These are phyloP conservation scores for Malus fusca DNA, from an alignment of 306 rosid genomes.

Conservation along the genomic window DNA sequence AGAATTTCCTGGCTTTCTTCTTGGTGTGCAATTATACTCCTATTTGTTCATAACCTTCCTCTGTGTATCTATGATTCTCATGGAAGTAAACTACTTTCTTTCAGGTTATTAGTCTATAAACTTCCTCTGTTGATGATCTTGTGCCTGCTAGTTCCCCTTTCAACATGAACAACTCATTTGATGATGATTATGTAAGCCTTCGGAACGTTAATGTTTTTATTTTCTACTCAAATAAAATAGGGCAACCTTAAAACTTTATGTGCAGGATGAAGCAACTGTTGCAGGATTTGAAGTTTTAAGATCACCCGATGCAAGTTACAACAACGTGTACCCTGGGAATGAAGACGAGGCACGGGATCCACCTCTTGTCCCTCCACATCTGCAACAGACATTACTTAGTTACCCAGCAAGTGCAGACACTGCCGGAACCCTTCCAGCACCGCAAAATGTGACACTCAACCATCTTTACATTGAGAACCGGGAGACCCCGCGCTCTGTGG, in stretches of 20 bases:
- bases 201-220: slow-evolving; percentile 18
- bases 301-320: slow-evolving; percentile 83
- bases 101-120: slow-evolving; percentile 40
- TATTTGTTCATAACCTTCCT: not conserved
- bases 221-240: slow-evolving; percentile 9
- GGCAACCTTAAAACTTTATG: slow-evolving; percentile 15
- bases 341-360: slow-evolving; percentile 94
- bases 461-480: slow-evolving; percentile 89
- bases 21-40: not conserved
- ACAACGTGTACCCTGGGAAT: slow-evolving; percentile 50
- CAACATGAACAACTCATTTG: slow-evolving; percentile 59
- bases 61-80: slow-evolving; percentile 7
- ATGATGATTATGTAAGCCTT: slow-evolving; percentile 51
- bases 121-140: slow-evolving; percentile 41
- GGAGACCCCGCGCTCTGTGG: slow-evolving; percentile 73
- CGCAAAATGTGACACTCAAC: slow-evolving; percentile 61
- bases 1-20: not conserved
- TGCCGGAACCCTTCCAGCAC: slow-evolving; percentile 52
- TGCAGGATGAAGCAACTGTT: slow-evolving; percentile 68
- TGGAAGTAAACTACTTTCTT: slow-evolving; percentile 18
- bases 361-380: slow-evolving; percentile 69
- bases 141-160: slow-evolving; percentile 23
- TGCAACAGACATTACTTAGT: slow-evolving; percentile 55
- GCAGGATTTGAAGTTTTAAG: slow-evolving; percentile 77
- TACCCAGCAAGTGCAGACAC: slow-evolving; percentile 47